A percentile compares a stretch with the other conserved stretches of the same genome.
Conservation (phyloP, 1,139 yeast genomes). For the Zygosaccharomyces sapae region DNA sequence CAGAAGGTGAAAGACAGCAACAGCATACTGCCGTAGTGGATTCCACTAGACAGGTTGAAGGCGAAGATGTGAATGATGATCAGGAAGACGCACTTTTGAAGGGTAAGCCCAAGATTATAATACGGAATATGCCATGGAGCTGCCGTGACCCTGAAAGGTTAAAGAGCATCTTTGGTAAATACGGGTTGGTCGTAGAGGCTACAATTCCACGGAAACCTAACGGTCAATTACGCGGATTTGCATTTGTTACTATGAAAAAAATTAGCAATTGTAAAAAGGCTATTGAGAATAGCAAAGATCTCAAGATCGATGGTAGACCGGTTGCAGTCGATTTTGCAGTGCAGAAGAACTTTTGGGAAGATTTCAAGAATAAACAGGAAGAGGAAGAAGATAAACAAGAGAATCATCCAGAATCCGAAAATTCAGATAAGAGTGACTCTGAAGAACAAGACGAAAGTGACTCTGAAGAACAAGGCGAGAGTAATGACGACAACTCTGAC, state of each 20-base stretch:
- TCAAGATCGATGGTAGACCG: conserved; percentile 83
- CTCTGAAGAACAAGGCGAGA: conserved; percentile 37
- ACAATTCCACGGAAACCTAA: conserved; percentile 83
- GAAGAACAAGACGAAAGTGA: conserved; percentile 37
- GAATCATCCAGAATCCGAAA: conserved; percentile 37
- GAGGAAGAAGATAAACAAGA: conserved; percentile 40
- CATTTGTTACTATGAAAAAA: conserved; percentile 86
- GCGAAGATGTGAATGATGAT: conserved; percentile 22
- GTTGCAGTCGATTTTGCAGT: conserved; percentile 94
- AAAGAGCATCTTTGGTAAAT: conserved; percentile 65
- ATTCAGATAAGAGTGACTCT: conserved; percentile 32
- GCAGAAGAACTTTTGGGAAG: conserved; percentile 79
- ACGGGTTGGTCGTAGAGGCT: conserved; percentile 86
- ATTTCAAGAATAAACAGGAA: conserved; percentile 42
- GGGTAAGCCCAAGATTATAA: conserved; percentile 77
- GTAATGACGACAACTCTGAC: conserved; percentile 34
- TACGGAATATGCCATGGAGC: conserved; percentile 95
- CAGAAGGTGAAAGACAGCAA: conserved; percentile 16
- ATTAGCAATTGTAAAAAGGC: conserved; percentile 76
- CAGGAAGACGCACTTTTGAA: conserved; percentile 43
- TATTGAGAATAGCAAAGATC: conserved; percentile 63
- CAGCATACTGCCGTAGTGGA: conserved; percentile 12
- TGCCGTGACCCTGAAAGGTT: conserved; percentile 72
- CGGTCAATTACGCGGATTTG: conserved; percentile 93
- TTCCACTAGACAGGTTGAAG: conserved; percentile 8